Evolutionary conservation across 495 filamentous ascomycete species (phyloP), one percentile per base, ranked within the genome.

Genomic region (Letharia columbiana): DNA sequence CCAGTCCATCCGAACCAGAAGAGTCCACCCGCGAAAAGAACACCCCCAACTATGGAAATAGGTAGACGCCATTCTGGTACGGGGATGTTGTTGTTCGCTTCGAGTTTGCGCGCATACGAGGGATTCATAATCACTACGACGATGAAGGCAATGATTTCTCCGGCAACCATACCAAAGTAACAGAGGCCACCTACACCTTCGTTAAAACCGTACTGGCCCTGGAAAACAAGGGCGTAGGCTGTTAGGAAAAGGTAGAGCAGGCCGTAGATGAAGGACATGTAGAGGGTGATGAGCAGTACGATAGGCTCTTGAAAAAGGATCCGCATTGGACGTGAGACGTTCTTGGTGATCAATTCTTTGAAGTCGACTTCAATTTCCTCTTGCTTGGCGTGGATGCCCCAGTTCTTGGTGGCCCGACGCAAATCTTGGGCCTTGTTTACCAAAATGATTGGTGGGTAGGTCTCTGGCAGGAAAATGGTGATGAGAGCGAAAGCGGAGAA

Each of bases 1-100:
- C 79, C 79, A 4, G 84, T 86, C 86, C 86, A 88, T 47, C 79
- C 85, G 68, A 87, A 88, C 80, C 83, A 85, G 74, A 88, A 87
- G 12, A 87, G 75, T 1, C 86, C 85, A 54, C 80, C 77, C 5
- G 85, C 84, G 18, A 88, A 71, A 50, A 86, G 72, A 18, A 82
- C 68, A 1, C 77, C 80, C 2, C 84, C 86, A 37, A 82, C 65
- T 70, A 88, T 82, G 76, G 87, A 83, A 31, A 80, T 81, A 0
- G 82, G 73, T 5, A 89, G 79, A 6, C 86, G 81, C 66, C 81
- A 79, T 70, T 87, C 86, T 4, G 86, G 85, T 8, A 81, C 75
- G 35, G 84, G 77, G 18, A 74, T 75, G 35, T 80, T 79, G 58
- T 85, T 79, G 54, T 77, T 75, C n/a, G 69, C 72, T 40, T 84